A percentile compares a stretch with the other conserved stretches of the same genome.
Evolutionary conservation across 2,329 filamentous ascomycete genomes (phyloP).

Genomic region (Aspergillus novoparasiticus): DNA sequence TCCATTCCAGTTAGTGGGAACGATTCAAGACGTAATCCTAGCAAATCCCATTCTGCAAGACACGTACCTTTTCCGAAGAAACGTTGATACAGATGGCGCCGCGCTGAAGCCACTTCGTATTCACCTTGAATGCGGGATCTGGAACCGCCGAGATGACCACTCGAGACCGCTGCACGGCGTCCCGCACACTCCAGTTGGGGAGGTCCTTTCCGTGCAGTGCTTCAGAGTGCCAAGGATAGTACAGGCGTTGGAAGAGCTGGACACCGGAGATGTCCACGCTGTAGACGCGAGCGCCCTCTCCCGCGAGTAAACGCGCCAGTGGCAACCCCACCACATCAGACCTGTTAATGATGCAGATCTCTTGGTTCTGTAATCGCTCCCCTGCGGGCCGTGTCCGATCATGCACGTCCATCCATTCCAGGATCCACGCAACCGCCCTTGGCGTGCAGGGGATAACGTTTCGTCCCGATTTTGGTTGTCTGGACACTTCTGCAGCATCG

Average conservation of each 20-base stretch:
- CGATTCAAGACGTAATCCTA: too few species aligned
- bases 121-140: conserved; percentile 1
- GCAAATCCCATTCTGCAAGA: background rate
- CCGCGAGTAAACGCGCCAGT: background rate
- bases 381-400: background rate
- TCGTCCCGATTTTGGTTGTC: background rate
- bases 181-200: background rate
- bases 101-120: background rate
- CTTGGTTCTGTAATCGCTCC: background rate
- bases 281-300: conserved; percentile 1
- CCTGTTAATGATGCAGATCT: conserved; percentile 4
- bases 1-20: background rate
- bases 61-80: background rate
- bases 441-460: background rate
- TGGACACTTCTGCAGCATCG: background rate
- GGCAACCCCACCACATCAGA: background rate
- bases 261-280: background rate
- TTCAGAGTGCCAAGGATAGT: background rate
- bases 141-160: conserved; percentile 2
- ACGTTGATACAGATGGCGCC: background rate
- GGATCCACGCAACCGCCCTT: background rate
- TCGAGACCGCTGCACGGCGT: background rate
- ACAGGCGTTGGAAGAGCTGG: background rate
- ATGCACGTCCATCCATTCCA: background rate
- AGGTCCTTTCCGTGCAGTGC: background rate